Evolutionary conservation across 2,329 filamentous ascomycete genomes (phyloP), one percentile per base, ranked within the genome.

Genomic region (Endoconidiophora laricicola): DNA sequence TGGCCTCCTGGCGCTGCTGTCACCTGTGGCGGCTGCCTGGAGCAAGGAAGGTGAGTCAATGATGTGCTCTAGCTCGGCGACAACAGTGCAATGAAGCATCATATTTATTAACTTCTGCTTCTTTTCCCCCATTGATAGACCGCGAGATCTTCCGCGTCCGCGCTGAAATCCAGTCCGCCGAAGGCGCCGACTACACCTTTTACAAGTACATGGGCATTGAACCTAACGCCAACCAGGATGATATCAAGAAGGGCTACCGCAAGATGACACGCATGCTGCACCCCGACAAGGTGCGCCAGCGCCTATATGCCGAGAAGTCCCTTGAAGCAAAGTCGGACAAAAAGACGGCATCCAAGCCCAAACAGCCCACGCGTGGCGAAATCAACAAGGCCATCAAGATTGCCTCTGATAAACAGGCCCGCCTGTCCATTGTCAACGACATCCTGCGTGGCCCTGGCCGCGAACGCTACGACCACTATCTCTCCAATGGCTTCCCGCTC

Each of bases 141-240:
- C 86, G 93, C 62, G 91, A 98, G 68, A 96, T 98, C 69, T 98
- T 98, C 71, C 84, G 87, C 59, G 74, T 98, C 55, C 82, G 82
- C 61, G 87, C 95, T 68, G 91, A 96, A 63, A 76, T 98, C 50
- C 69, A 76, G 54, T 67, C 77, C 42, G 70, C 79, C 56, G 85
- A 95, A 64, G 86, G 95, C 64, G 51, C 60, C 33, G 87, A 91
- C 52, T 74, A 86, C 54, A 91, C 85, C 58, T 98, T 98, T 67
- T 98, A 98, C 76, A 81, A 93, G 62, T 91, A 94, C 67, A 72
- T 98, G 55, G 87, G 82, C 60, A 75, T 94, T 56, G 70, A 74
- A 46, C 70, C 78, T 53, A 73, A 73, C 52, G 90, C 87, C 54
- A 82, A 74, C 58, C 80, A 85, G 57, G 86, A 94, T 55, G 86